Percentiles rank a stretch among this genome's conserved stretches.
phyloP scores from a whole-genome alignment of 805 yeast species.

The Isabelozyma heimii region DNA sequence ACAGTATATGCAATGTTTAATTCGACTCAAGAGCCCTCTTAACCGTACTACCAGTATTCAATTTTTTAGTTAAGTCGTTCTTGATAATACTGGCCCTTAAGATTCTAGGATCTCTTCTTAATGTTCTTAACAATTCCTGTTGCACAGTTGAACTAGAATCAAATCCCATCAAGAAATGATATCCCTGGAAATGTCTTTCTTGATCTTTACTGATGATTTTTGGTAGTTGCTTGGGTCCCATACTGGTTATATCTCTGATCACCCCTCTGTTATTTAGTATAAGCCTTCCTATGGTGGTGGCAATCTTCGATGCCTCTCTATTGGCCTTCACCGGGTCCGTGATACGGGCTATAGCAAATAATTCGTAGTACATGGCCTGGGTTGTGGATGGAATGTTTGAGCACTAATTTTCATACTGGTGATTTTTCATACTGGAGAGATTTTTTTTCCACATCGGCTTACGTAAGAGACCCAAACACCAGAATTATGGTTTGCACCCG shows the following conservation, averaged over 20 bases:
- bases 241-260: conserved; percentile 74
- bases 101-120: conserved; percentile 87
- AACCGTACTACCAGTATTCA: conserved; percentile 58
- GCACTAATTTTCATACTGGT: not conserved
- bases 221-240: conserved; percentile 79
- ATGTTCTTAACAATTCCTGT: conserved; percentile 73
- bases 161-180: conserved; percentile 80
- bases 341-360: conserved; percentile 85
- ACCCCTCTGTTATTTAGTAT: conserved; percentile 90
- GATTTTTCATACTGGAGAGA: not conserved
- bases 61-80: conserved; percentile 49
- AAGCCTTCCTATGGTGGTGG: conserved; percentile 74
- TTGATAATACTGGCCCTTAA: conserved; percentile 73
- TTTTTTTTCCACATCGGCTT: not conserved
- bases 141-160: conserved; percentile 87
- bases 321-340: conserved; percentile 48
- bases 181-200: conserved; percentile 87
- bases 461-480: not conserved
- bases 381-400: not conserved
- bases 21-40: conserved; percentile 32
- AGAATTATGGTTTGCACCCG: not conserved
- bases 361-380: conserved; percentile 74
- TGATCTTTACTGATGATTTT: conserved; percentile 80
- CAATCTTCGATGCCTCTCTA: conserved; percentile 41
- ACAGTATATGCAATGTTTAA: not conserved